A percentile compares a stretch with the other conserved stretches of the same genome.
phyloP scores from a whole-genome alignment of 306 rosid species.

The Aeschynomene evenia region DNA sequence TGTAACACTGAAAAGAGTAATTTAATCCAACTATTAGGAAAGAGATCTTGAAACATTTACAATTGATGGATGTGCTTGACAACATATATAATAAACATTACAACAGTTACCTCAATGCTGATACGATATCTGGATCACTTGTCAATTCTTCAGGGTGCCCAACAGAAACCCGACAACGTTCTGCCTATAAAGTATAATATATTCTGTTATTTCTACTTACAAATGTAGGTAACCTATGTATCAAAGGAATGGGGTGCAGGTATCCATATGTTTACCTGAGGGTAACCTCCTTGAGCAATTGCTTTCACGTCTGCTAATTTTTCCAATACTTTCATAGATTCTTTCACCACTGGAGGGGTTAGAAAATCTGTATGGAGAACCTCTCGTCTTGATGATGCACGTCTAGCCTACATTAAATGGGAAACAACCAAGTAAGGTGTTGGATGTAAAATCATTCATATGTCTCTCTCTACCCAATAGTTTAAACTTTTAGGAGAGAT shows the following conservation, averaged over 20 bases:
- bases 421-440: conserved; percentile 3
- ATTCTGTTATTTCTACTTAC: conserved; percentile 14
- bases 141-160: conserved; percentile 76
- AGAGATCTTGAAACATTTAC: conserved; percentile 7
- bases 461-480: too few relatives aligned
- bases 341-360: conserved; percentile 85
- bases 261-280: conserved; percentile 56
- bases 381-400: conserved; percentile 74
- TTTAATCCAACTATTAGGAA: conserved; percentile 13
- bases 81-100: conserved; percentile 5
- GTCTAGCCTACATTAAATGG: conserved; percentile 58
- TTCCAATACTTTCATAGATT: conserved; percentile 69
- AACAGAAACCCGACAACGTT: conserved; percentile 86
- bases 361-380: conserved; percentile 82
- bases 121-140: conserved; percentile 80
- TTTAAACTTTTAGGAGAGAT: too few relatives aligned
- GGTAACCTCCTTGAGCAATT: conserved; percentile 89
- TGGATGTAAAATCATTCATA: too few relatives aligned
- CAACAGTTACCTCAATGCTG: conserved; percentile 68
- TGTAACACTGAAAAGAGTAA: conserved; percentile 58
- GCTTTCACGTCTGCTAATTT: conserved; percentile 78
- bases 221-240: conserved; percentile 7
- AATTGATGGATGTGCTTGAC: conserved; percentile 15
- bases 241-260: conserved; percentile 7
- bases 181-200: conserved; percentile 58